Evolutionary conservation across 768 basidiomycete species (phyloP).

Genomic region (Podaxis carcinomalis): DNA sequence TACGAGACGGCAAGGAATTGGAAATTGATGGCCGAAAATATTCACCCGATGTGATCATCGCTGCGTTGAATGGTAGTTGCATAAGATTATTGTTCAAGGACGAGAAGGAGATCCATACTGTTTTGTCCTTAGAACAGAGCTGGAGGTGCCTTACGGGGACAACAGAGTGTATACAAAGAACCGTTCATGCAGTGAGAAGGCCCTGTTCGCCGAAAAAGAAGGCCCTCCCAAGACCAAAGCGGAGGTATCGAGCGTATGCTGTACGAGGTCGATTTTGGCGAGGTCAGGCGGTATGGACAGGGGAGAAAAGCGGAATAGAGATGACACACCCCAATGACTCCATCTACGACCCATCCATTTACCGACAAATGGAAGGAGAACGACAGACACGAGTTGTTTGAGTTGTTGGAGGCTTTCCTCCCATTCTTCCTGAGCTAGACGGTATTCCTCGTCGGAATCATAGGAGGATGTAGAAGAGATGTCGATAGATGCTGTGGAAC

Average conservation of each 20-base stretch:
- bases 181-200: constrained; percentile 14
- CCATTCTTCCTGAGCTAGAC: constrained; percentile 86
- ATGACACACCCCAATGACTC: constrained; percentile 76
- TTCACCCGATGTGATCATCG: not conserved
- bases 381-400: constrained; percentile 72
- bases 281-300: not conserved
- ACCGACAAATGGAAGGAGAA: constrained; percentile 82
- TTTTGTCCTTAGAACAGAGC: not conserved
- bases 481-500: constrained; percentile 56
- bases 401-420: constrained; percentile 86
- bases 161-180: not conserved
- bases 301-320: not conserved
- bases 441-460: constrained; percentile 68
- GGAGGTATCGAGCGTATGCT: constrained; percentile 73
- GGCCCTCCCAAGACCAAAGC: constrained; percentile 54
- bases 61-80: not conserved
- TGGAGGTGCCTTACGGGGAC: not conserved
- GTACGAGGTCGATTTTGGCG: constrained; percentile 8
- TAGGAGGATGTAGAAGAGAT: constrained; percentile 50
- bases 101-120: not conserved
- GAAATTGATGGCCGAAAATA: not conserved
- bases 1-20: constrained; percentile 44
- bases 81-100: not conserved
- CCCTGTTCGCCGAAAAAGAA: constrained; percentile 51
- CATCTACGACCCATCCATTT: constrained; percentile 86